phyloP scores from a whole-genome alignment of 2,329 filamentous ascomycete genomes.

The Taxawa tesnikishii region DNA sequence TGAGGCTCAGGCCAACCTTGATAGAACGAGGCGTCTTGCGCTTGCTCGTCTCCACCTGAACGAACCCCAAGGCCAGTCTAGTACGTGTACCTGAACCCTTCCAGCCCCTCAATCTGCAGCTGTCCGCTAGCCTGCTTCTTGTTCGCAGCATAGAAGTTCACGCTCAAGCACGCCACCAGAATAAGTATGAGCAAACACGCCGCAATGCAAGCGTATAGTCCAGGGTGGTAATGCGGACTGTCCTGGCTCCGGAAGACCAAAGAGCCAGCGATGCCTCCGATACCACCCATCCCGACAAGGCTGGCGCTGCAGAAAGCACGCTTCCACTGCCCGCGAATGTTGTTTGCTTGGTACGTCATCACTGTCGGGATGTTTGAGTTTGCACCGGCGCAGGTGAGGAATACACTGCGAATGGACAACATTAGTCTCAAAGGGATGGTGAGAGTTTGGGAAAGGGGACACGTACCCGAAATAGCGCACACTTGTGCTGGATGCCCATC shows the following conservation, averaged over 20 bases:
- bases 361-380: conserved; percentile 56
- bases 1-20: too few species aligned
- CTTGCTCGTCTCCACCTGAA: too few species aligned
- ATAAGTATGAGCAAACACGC: conserved; percentile 20
- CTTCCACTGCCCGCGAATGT: too few species aligned
- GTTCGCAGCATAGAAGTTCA: conserved; percentile 23
- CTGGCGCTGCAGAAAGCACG: conserved; percentile 44
- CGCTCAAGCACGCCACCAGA: conserved; percentile 19
- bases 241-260: conserved; percentile 49
- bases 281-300: conserved; percentile 58
- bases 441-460: too few species aligned
- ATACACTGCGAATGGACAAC: too few species aligned
- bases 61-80: too few species aligned
- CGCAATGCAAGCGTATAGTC: conserved; percentile 20
- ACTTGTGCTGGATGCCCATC: conserved; percentile 44
- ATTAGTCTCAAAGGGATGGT: too few species aligned
- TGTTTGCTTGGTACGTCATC: too few species aligned
- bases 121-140: conserved; percentile 27
- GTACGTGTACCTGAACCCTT: too few species aligned
- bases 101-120: conserved; percentile 28
- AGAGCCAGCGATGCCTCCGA: conserved; percentile 64
- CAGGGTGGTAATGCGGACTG: conserved; percentile 15
- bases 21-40: too few species aligned
- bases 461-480: conserved; percentile 61
- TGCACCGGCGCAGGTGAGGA: conserved; percentile 59